phyloP scores from a whole-genome alignment of 2,329 filamentous ascomycete genomes.

The Epichloe sylvatica region DNA sequence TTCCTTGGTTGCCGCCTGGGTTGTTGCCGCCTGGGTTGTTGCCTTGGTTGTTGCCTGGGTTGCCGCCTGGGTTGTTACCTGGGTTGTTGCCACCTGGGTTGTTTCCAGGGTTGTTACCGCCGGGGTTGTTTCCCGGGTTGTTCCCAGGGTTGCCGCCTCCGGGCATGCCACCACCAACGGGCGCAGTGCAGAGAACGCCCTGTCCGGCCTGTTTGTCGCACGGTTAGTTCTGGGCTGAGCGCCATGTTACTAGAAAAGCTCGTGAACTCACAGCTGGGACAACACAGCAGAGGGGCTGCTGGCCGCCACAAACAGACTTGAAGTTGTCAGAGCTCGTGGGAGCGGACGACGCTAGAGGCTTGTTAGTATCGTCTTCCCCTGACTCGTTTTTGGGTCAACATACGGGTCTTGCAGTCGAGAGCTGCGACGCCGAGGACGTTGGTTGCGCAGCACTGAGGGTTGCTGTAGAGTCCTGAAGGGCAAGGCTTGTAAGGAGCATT shows the following conservation, averaged over 20 bases:
- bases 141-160: neutral
- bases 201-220: too few species aligned
- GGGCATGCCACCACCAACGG: neutral
- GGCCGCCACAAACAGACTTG: neutral
- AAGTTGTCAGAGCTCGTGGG: neutral
- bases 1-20: slow-evolving; percentile 2
- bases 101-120: neutral
- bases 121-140: too few species aligned
- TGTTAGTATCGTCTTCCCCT: neutral
- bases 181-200: too few species aligned
- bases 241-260: too few species aligned
- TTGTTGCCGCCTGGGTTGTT: neutral
- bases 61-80: neutral
- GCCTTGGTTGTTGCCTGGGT: neutral
- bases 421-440: slow-evolving; percentile 6
- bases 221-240: too few species aligned
- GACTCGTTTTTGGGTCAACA: neutral
- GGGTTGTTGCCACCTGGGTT: too few species aligned
- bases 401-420: slow-evolving; percentile 7
- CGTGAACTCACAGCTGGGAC: slow-evolving; percentile 1
- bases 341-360: neutral
- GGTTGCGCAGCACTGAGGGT: slow-evolving; percentile 6
- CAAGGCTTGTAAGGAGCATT: neutral
- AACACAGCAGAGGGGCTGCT: neutral
- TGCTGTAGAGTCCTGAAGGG: slow-evolving; percentile 5